Evolutionary conservation across 2,329 filamentous ascomycete species (phyloP).

Genomic region (Teratosphaeria zuluensis): DNA sequence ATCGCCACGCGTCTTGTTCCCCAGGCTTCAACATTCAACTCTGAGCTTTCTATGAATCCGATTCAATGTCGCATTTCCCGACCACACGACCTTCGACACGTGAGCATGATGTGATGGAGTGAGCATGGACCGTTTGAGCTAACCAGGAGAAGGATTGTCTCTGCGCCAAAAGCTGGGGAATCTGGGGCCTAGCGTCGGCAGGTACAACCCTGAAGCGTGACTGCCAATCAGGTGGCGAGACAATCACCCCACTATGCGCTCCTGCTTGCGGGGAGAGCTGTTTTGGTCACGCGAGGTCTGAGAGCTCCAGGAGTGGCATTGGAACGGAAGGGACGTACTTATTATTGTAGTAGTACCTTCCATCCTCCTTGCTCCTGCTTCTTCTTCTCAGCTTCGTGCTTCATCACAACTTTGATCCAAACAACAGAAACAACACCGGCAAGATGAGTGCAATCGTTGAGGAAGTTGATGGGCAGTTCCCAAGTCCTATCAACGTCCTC

Average conservation of each 20-base stretch:
- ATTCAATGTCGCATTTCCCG: background rate
- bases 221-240: background rate
- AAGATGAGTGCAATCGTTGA: slow-evolving; percentile 42
- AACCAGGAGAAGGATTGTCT: too few relatives aligned
- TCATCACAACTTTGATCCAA: background rate
- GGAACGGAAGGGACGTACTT: background rate
- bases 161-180: background rate
- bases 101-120: background rate
- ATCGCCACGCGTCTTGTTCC: background rate
- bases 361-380: background rate
- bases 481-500: slow-evolving; percentile 48
- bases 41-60: too few relatives aligned
- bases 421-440: slow-evolving; percentile 17
- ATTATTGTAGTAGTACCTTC: background rate
- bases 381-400: background rate
- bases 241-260: background rate
- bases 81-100: background rate
- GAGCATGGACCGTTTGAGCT: too few relatives aligned
- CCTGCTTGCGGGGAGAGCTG: background rate
- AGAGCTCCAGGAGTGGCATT: background rate
- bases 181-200: too few relatives aligned
- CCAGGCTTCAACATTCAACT: background rate
- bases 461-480: slow-evolving; percentile 23
- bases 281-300: background rate
- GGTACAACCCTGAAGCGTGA: background rate